Base-by-base conservation (phyloP, 495 filamentous ascomycete genomes). In the Neurospora africana region DNA sequence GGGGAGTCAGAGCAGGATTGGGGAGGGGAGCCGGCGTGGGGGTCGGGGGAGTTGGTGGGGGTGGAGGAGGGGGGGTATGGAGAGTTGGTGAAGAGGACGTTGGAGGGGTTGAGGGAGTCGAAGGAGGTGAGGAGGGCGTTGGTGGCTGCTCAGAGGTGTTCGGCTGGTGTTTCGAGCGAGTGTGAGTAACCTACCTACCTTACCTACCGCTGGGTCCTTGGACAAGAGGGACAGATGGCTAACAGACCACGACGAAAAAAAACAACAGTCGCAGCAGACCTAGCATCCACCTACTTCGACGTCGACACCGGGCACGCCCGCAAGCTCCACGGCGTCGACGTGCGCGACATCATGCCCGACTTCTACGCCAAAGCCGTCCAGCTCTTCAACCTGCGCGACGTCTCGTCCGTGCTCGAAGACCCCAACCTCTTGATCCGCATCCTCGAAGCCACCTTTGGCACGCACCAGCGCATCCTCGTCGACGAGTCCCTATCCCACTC, bases 331-430 rank as follows among this genome's bases (percentile, higher is more conserved):
- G 78, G 78, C 70, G 71, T 78, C 37, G 78, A 75, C 58, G 77
- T 78, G 33, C 71, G 71, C 75, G 76, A 79, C 36, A 79, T 79
- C 69, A 70, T 79, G 30, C 78, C 78, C 72, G 73, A 79, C 73
- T 78, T 79, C 73, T 76, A 74, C 69, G 43, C 72, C 53, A 78
- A 79, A 67, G 75, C 76, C 11, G 53, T 76, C 41, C 69, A 70
- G 9, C 73, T 79, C 74, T 79, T 79, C 76, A 79, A 79, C 72
- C 67, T 79, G 70, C 74, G 74, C 27, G 78, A 78, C 71, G 39
- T 41, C 19, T 27, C 69, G 0, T 30, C 44, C 9, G 68, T 73
- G 35, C 75, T 79, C 13, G 40, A 53, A 15, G 69, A 74, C 70
- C 35, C 67, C 1, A n/a, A 21, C 30, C 75, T 79, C 10, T 68